phyloP scores from a whole-genome alignment of 768 basidiomycete species.

The Cyclocybe aegerita region DNA sequence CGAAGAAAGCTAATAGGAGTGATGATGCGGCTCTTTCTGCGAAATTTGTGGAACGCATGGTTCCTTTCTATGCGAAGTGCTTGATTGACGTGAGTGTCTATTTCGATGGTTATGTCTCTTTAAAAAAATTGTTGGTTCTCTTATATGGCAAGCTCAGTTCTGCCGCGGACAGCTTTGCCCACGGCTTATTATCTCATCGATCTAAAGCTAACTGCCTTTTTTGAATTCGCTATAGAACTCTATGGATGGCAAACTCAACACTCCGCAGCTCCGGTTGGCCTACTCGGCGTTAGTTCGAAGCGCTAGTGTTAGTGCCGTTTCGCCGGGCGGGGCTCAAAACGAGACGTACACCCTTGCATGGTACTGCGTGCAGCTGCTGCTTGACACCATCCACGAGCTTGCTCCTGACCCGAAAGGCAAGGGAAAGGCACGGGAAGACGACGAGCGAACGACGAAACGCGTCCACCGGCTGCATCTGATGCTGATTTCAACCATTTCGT shows the following conservation, averaged over 20 bases:
- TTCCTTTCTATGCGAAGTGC: constrained; percentile 73
- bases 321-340: constrained; percentile 15
- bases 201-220: constrained; percentile 6
- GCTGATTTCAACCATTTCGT: constrained; percentile 64
- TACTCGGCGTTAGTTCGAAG: constrained; percentile 69
- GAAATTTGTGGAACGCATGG: constrained; percentile 51
- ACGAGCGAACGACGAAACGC: constrained; percentile 22
- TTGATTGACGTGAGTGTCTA: constrained; percentile 60
- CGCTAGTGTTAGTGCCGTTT: constrained; percentile 43
- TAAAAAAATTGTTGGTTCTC: neutral
- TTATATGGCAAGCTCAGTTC: too few species aligned
- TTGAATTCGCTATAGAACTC: constrained; percentile 53
- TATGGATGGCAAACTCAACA: constrained; percentile 55
- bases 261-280: constrained; percentile 69
- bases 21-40: constrained; percentile 21
- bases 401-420: constrained; percentile 19
- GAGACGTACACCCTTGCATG: constrained; percentile 54
- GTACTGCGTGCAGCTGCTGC: constrained; percentile 62
- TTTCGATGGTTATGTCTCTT: neutral
- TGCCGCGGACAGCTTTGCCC: neutral
- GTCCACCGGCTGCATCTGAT: constrained; percentile 62
- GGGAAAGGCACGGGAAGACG: constrained; percentile 7
- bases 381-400: constrained; percentile 42
- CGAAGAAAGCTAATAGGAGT: neutral
- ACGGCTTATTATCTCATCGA: neutral